A percentile compares a stretch with the other conserved stretches of the same genome.
Evolutionary conservation across 495 filamentous ascomycete species (phyloP).

Genomic region (Neurospora pannonica): DNA sequence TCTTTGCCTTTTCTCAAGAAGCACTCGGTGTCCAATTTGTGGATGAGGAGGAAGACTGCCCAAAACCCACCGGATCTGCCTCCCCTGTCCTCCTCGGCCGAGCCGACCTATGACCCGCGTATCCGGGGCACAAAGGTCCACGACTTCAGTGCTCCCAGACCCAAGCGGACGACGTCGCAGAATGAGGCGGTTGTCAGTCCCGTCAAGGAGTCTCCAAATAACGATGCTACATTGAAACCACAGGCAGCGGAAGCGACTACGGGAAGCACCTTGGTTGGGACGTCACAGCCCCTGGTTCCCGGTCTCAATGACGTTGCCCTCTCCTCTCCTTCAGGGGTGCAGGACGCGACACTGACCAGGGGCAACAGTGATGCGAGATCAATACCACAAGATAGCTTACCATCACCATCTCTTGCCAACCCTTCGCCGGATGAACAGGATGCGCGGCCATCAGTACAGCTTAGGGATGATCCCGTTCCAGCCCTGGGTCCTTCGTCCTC

Average conservation of each 20-base stretch:
- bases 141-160: slow-evolving; percentile 79
- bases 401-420: neutral
- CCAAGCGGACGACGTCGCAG: slow-evolving; percentile 40
- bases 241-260: neutral
- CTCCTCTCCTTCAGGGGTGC: neutral
- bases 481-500: slow-evolving; percentile 23
- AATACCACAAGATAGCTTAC: neutral
- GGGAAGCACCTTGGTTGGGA: neutral
- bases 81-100: slow-evolving; percentile 37
- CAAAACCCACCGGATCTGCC: slow-evolving; percentile 38
- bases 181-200: slow-evolving; percentile 6
- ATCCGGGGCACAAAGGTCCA: slow-evolving; percentile 80
- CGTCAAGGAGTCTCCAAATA: neutral
- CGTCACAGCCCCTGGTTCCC: neutral
- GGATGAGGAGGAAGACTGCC: slow-evolving; percentile 30
- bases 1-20: slow-evolving; percentile 43
- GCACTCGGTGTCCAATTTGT: slow-evolving; percentile 38
- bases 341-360: neutral
- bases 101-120: slow-evolving; percentile 60
- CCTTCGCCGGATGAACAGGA: slow-evolving; percentile 8
- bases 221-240: neutral
- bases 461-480: slow-evolving; percentile 22
- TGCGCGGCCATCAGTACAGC: slow-evolving; percentile 23
- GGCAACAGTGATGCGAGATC: neutral
- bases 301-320: neutral